Evolutionary conservation across 2,329 filamentous ascomycete genomes (phyloP).

Genomic region (Sordariomycetes sp.): DNA sequence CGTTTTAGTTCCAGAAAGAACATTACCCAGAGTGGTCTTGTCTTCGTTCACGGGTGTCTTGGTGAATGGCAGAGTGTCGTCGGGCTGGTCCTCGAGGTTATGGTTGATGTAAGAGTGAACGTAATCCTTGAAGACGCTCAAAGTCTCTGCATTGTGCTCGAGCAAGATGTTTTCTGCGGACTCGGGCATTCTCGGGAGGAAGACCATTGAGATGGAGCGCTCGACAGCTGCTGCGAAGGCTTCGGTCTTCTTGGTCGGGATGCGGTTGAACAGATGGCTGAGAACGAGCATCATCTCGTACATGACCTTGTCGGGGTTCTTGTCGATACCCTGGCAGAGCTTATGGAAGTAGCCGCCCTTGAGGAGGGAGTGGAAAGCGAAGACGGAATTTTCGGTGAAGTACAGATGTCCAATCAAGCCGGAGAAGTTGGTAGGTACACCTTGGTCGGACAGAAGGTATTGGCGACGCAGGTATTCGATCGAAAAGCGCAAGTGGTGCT

Average conservation of each 20-base stretch:
- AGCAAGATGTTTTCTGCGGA: slow-evolving; percentile 46
- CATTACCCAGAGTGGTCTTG: slow-evolving; percentile 5
- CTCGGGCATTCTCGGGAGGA: slow-evolving; percentile 54
- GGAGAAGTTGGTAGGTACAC: slow-evolving; percentile 63
- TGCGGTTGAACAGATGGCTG: slow-evolving; percentile 60
- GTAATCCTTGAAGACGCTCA: slow-evolving; percentile 59
- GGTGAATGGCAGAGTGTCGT: slow-evolving; percentile 51
- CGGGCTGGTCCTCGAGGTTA: slow-evolving; percentile 40
- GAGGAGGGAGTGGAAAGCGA: slow-evolving; percentile 68
- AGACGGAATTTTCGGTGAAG: slow-evolving; percentile 65
- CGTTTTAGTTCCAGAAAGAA: background rate
- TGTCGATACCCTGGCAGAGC: slow-evolving; percentile 49
- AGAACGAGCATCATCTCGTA: slow-evolving; percentile 59
- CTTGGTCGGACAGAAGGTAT: slow-evolving; percentile 50
- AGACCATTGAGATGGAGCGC: slow-evolving; percentile 52
- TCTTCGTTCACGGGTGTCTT: slow-evolving; percentile 30
- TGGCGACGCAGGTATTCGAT: slow-evolving; percentile 70
- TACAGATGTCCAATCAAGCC: slow-evolving; percentile 64
- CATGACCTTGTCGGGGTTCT: slow-evolving; percentile 38
- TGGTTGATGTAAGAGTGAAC: slow-evolving; percentile 61
- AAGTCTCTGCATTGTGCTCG: slow-evolving; percentile 55
- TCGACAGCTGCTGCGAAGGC: slow-evolving; percentile 39
- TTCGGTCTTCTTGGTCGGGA: slow-evolving; percentile 31
- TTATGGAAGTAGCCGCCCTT: slow-evolving; percentile 59
- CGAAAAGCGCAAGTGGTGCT: slow-evolving; percentile 71